These are phyloP conservation scores for Striga hermonthica DNA, from an alignment of 305 asterid genomes.

Conservation along the genomic window DNA sequence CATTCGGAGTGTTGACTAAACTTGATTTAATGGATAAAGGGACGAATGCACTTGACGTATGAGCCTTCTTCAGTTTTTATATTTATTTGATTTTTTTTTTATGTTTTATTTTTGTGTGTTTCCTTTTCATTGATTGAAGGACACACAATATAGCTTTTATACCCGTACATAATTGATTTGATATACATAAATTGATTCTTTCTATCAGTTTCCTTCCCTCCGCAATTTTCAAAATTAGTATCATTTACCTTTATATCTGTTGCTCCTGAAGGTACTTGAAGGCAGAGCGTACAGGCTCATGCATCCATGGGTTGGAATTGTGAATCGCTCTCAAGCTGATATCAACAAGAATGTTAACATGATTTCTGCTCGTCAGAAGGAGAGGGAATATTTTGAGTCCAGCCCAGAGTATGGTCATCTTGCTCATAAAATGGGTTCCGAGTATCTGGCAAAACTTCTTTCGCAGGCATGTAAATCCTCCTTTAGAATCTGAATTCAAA, in stretches of 20 bases:
- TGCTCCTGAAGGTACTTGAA: slow-evolving; percentile 70
- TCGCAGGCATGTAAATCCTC: slow-evolving; percentile 52
- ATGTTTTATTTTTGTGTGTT: slow-evolving; percentile 16
- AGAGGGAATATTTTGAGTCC: slow-evolving; percentile 78
- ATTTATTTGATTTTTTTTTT: slow-evolving; percentile 25
- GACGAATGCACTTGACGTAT: slow-evolving; percentile 90
- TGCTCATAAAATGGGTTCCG: slow-evolving; percentile 95
- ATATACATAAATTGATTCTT: slow-evolving; percentile 23
- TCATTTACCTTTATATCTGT: slow-evolving; percentile 28
- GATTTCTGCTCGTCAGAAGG: slow-evolving; percentile 80
- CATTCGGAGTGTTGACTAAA: slow-evolving; percentile 90
- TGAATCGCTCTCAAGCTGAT: slow-evolving; percentile 97
- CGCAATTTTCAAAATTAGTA: slow-evolving; percentile 2
- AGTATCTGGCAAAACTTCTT: slow-evolving; percentile 84
- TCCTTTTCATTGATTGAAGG: slow-evolving; percentile 25
- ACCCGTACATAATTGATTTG: slow-evolving; percentile 25
- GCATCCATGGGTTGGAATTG: slow-evolving; percentile 98
- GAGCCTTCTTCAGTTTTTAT: slow-evolving; percentile 28
- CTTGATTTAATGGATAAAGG: slow-evolving; percentile 97
- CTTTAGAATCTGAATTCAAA: slow-evolving; percentile 14
- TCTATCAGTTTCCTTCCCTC: slow-evolving; percentile 12
- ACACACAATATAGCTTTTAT: slow-evolving; percentile 23
- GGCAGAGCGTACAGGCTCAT: slow-evolving; percentile 89
- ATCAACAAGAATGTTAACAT: slow-evolving; percentile 89
- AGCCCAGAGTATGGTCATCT: slow-evolving; percentile 95